phyloP scores from a whole-genome alignment of 208 protist species.

The Herpetomonas samuelpessoai region DNA sequence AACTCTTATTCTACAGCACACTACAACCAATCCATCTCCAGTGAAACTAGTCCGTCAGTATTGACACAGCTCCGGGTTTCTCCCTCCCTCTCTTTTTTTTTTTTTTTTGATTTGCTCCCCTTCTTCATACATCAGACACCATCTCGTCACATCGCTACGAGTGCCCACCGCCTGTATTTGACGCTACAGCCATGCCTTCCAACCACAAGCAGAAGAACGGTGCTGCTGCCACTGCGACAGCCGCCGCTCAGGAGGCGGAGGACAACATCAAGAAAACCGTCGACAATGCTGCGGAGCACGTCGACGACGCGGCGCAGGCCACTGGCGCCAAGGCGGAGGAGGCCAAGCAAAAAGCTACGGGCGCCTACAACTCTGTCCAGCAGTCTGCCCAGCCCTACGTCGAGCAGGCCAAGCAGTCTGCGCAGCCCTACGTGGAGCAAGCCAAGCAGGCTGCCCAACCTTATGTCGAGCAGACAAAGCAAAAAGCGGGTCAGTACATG shows the following conservation, averaged over 20 bases:
- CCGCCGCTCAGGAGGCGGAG: slow-evolving; percentile 8
- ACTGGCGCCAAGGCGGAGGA: slow-evolving; percentile 3
- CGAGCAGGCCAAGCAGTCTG: slow-evolving; percentile 12
- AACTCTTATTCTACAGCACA: too few relatives aligned
- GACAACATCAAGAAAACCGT: not conserved
- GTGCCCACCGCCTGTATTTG: too few relatives aligned
- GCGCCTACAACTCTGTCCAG: slow-evolving; percentile 9
- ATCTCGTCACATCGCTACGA: too few relatives aligned
- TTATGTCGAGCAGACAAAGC: slow-evolving; percentile 10
- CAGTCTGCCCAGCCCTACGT: slow-evolving; percentile 15
- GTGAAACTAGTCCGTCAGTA: too few relatives aligned
- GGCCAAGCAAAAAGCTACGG: slow-evolving; percentile 1
- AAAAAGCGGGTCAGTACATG: slow-evolving; percentile 2
- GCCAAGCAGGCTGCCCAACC: slow-evolving; percentile 6
- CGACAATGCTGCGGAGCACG: slow-evolving; percentile 10
- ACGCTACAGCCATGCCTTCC: slow-evolving; percentile 9
- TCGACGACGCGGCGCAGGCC: slow-evolving; percentile 20
- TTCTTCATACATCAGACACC: too few relatives aligned
- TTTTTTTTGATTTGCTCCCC: too few relatives aligned
- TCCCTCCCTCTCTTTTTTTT: too few relatives aligned
- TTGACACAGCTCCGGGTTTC: too few relatives aligned
- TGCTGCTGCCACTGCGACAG: not conserved
- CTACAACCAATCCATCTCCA: too few relatives aligned
- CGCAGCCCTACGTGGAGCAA: slow-evolving; percentile 19
- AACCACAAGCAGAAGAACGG: slow-evolving; percentile 1